Conservation (phyloP, 75 land plant species). For the Sequoia sempervirens region DNA sequence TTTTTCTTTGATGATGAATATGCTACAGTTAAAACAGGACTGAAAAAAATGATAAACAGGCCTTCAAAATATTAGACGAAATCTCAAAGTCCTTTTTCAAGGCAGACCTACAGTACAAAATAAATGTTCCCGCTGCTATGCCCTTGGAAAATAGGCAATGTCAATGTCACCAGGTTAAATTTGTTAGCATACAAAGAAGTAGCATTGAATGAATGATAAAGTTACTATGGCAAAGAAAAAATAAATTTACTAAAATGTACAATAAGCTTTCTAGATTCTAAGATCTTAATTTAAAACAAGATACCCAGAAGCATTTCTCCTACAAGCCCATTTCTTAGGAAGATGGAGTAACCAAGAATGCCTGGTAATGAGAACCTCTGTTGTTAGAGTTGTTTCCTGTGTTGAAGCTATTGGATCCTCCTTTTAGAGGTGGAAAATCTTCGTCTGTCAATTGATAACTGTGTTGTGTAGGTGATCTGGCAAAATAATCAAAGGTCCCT, state of each 20-base stretch:
- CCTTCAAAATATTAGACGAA: background rate
- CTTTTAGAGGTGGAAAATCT: constrained; percentile 47
- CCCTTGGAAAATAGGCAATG: constrained; percentile 14
- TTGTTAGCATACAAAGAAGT: constrained; percentile 11
- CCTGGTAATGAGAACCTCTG: constrained; percentile 15
- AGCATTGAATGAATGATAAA: constrained; percentile 4
- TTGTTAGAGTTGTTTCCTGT: constrained; percentile 9
- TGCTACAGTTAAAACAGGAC: background rate
- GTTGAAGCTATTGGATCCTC: constrained; percentile 7
- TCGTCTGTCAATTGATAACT: constrained; percentile 41
- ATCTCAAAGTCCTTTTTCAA: constrained; percentile 9
- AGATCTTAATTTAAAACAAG: background rate
- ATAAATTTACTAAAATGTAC: constrained; percentile 11
- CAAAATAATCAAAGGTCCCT: constrained; percentile 49
- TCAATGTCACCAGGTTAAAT: constrained; percentile 9
- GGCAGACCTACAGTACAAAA: constrained; percentile 7
- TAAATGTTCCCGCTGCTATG: constrained; percentile 15
- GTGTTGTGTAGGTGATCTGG: constrained; percentile 29
- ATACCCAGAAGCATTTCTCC: background rate
- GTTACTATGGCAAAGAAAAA: background rate
- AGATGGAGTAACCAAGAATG: constrained; percentile 13
- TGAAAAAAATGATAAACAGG: background rate
- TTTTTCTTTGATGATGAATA: constrained; percentile 1
- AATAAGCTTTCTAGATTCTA: constrained; percentile 1
- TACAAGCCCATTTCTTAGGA: constrained; percentile 6